phyloP scores from a whole-genome alignment of 768 basidiomycete species.

The Cystobasidiopsis lactophilus region DNA sequence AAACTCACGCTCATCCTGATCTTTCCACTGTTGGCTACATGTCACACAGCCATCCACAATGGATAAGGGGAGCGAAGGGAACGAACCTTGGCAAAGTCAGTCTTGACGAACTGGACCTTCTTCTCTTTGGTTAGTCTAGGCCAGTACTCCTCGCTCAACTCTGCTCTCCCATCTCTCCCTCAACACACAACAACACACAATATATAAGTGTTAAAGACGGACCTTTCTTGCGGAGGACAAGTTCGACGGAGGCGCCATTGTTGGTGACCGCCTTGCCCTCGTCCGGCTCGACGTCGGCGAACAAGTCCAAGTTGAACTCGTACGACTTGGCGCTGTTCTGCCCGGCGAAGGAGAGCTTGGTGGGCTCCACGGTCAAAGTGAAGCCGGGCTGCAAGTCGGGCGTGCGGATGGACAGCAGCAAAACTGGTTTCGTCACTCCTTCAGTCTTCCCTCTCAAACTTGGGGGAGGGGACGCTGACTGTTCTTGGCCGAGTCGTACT shows the following conservation, averaged over 20 bases:
- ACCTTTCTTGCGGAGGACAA: not conserved
- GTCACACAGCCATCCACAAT: not conserved
- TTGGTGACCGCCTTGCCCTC: not conserved
- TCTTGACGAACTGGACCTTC: constrained; percentile 1
- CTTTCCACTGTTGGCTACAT: not conserved
- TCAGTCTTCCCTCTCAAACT: too few relatives aligned
- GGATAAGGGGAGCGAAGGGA: too few relatives aligned
- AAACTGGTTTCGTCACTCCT: too few relatives aligned
- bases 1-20: not conserved
- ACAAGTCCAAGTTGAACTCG: not conserved
- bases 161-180: not conserved
- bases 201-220: not conserved
- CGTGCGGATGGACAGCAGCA: too few relatives aligned
- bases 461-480: not conserved
- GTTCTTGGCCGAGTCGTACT: not conserved
- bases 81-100: not conserved
- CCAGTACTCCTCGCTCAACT: not conserved
- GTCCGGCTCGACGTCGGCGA: not conserved
- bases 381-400: not conserved
- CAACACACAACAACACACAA: not conserved
- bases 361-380: not conserved
- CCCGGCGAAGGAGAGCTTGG: not conserved
- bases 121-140: constrained; percentile 1
- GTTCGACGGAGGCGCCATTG: not conserved
- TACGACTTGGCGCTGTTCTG: not conserved